These are phyloP conservation scores for Lepraria neglecta DNA, from an alignment of 495 filamentous ascomycete species.

Conservation along the genomic window DNA sequence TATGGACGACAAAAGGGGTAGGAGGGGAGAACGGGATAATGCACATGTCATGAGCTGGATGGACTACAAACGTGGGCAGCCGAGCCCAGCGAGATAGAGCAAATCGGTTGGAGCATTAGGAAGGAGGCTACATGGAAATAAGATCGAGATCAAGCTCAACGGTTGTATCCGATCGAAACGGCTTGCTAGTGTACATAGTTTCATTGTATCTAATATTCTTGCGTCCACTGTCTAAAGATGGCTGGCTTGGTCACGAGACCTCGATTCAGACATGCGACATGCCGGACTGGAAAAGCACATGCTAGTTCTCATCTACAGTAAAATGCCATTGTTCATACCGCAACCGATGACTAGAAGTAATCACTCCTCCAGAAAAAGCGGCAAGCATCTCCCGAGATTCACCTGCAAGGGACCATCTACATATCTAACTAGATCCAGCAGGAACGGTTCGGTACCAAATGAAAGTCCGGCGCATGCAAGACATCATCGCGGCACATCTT, in stretches of 20 bases:
- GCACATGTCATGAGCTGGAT: slow-evolving; percentile 24
- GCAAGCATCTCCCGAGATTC: background rate
- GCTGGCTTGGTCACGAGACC: no score
- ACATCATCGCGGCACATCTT: no score
- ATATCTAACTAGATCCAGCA: background rate
- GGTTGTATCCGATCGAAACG: background rate
- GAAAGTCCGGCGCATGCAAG: no score
- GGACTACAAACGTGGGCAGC: slow-evolving; percentile 11
- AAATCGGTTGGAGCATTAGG: background rate
- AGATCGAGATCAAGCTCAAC: background rate
- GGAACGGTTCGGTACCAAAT: background rate
- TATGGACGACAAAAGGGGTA: background rate
- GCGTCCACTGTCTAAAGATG: no score
- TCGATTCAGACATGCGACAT: no score
- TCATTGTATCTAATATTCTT: no score
- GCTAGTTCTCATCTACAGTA: no score
- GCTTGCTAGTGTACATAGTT: background rate
- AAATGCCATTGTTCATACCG: no score
- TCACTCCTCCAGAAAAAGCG: background rate
- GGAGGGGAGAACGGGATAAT: background rate
- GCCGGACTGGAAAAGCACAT: no score
- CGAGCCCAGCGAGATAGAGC: slow-evolving; percentile 6
- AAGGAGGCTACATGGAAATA: background rate
- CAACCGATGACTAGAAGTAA: no score
- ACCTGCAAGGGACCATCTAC: background rate